Base-by-base conservation (phyloP, 2,329 filamentous ascomycete genomes). In the Fusarium pseudograminearum region DNA sequence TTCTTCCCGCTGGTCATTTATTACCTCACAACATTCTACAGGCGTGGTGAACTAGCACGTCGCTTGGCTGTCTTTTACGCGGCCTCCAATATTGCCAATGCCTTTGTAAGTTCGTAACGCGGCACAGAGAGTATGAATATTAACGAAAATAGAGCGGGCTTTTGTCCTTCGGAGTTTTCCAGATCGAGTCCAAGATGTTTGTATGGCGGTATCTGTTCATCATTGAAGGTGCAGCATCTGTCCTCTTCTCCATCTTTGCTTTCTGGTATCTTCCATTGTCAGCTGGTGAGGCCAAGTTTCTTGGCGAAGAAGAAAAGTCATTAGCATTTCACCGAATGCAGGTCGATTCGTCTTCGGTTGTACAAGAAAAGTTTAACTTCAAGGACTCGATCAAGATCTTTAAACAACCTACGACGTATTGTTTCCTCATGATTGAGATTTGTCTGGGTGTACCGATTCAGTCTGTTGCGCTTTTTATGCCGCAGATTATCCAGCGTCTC, bases 321-420 rank as follows among this genome's bases (percentile, higher is more conserved):
- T 20, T 64, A 0, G 61, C 61, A 2, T 64, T 64, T 4, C 61
- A 64, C 12, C 61, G 61, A 0, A 64, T 64, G 61, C 51, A 64
- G 15, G 61, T 64, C 4, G 61, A 64, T 0, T 64, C 61, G 3
- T 64, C 61, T 2, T 64, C 61, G 3, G n/a, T 64, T 3, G 61
- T 64, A 3, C 61, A 64, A 7, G 61, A 64, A 14, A 50, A 64
- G 14, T 64, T 64, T 33, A 64, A 50, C 2, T 51, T 64, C 0
- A 64, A n/a, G 2, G 61, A 64, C n/a, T 57, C 61, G 1, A 57
- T 64, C n/a, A 64, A 64, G n/a, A 50, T 64, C 11, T 64, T 64
- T 15, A 64, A 20, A 3, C 42, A 64, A 12, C 61, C 59, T 4
- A 64, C 61, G 2, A 64, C 61, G 0, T 64, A 64, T 11, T 64